phyloP scores from a whole-genome alignment of 257 asterid species.

The Perilla frutescens region DNA sequence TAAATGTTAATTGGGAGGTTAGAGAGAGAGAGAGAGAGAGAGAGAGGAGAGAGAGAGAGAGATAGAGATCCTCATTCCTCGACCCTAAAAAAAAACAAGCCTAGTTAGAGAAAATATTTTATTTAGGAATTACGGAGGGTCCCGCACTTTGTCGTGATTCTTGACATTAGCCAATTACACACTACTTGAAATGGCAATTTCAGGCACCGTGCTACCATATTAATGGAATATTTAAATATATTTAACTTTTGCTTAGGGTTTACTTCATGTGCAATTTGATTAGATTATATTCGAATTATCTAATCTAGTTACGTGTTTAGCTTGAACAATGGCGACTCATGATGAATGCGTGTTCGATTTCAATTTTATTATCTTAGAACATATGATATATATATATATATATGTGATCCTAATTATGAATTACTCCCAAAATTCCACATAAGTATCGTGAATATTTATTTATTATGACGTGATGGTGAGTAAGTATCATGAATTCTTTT shows the following conservation, averaged over 20 bases:
- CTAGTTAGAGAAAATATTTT: not conserved
- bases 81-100: slow-evolving; percentile 19
- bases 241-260: not conserved
- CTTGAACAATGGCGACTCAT: not conserved
- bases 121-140: slow-evolving; percentile 31
- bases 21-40: not conserved
- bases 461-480: no score
- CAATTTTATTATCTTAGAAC: not conserved
- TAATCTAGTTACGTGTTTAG: not conserved
- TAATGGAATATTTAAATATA: slow-evolving; percentile 1
- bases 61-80: no score
- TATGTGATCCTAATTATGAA: no score
- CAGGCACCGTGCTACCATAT: not conserved
- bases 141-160: slow-evolving; percentile 40
- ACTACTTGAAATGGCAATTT: slow-evolving; percentile 5
- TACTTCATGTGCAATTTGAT: not conserved
- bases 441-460: no score
- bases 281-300: not conserved
- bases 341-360: not conserved
- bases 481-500: no score
- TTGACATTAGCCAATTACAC: slow-evolving; percentile 29
- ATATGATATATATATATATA: no score
- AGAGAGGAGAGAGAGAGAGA: no score
- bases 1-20: slow-evolving; percentile 28
- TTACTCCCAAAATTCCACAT: no score